Evolutionary conservation across 192 early-diverging fungal species (phyloP), one percentile per base, ranked within the genome.

Genomic region (Coemansia guatemalensis): DNA sequence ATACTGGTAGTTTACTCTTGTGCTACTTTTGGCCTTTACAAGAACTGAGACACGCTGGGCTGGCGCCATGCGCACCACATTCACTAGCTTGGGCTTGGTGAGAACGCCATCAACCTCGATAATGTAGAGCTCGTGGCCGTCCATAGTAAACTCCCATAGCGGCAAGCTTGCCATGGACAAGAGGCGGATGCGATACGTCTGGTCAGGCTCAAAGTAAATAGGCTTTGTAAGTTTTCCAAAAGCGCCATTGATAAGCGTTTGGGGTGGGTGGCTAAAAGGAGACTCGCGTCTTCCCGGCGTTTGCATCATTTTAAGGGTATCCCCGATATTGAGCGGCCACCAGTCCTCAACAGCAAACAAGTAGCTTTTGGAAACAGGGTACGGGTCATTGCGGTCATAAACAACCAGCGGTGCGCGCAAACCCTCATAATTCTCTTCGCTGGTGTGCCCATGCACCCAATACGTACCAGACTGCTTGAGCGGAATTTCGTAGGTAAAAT

Each of bases 11-110:
- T 95, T 93, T 14, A 41, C 41, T 24, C 53, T 32, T 9, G 74
- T 67, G 25, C 73, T 74, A 22, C 78, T 62, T 58, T 86, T 86
- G 41, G 91, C 90, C 22, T 71, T 89, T 22, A 93, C 86, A 5
- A 95, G 84, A 8, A 95, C 88, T 21, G 92, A 88, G 61, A 85
- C 78, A 41, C 93, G 87, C 73, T 93, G 92, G 2, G 87, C 93
- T 41, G 87, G 82, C 2, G 85, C 82, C 17, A 93, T 33, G 30
- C 82, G 64, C 53, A 91, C 72, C 44, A 73, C 75, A 1, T 79
- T 58, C 23, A 87, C 85, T 12, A 71, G 73, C 41, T 67, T 83
- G 21, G 85, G 86, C 55, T 87, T 68, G 8, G 84, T 83, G 56
- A 85, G 75, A 50, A 84, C 81, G 55, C 91, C 91, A 44, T 93